Evolutionary conservation across 139 green algal species (phyloP).

Genomic region (Astrephomene gubernaculifera): DNA sequence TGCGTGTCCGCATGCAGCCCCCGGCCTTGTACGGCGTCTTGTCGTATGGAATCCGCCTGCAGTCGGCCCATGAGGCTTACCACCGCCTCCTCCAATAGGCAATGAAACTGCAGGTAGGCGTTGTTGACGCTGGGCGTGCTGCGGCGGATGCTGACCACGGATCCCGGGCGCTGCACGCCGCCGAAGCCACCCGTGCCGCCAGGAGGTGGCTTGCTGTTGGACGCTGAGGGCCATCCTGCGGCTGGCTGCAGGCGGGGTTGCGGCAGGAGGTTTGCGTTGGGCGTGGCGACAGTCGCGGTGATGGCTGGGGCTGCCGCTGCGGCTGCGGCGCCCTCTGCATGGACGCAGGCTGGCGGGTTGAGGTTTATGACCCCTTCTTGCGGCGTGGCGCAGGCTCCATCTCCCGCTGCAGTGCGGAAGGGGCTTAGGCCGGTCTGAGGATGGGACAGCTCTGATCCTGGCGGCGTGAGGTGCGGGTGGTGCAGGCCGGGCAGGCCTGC

Average conservation of each 20-base stretch:
- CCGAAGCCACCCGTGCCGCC: neutral
- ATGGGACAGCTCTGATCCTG: too few relatives aligned
- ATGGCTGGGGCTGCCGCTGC: too few relatives aligned
- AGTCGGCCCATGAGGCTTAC: neutral
- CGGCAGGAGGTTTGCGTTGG: neutral
- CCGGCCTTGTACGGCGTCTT: neutral
- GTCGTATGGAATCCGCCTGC: neutral
- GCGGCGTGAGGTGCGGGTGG: too few relatives aligned
- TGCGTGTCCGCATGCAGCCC: too few relatives aligned
- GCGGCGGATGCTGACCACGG: constrained; percentile 30
- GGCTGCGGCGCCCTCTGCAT: too few relatives aligned
- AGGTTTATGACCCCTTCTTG: too few relatives aligned
- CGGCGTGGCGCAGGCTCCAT: too few relatives aligned
- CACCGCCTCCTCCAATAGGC: constrained; percentile 1
- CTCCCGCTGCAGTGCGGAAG: too few relatives aligned
- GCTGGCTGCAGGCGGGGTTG: neutral
- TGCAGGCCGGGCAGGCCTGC: too few relatives aligned
- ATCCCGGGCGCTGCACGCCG: neutral
- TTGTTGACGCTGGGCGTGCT: constrained; percentile 38
- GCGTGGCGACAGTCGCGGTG: neutral
- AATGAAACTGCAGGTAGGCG: constrained; percentile 28
- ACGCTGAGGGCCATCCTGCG: neutral
- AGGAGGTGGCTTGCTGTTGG: neutral
- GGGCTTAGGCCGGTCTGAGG: too few relatives aligned
- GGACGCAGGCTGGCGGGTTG: too few relatives aligned